These are phyloP conservation scores for Aristolochia californica DNA, from an alignment of 164 flowering plant genomes.

Conservation along the genomic window DNA sequence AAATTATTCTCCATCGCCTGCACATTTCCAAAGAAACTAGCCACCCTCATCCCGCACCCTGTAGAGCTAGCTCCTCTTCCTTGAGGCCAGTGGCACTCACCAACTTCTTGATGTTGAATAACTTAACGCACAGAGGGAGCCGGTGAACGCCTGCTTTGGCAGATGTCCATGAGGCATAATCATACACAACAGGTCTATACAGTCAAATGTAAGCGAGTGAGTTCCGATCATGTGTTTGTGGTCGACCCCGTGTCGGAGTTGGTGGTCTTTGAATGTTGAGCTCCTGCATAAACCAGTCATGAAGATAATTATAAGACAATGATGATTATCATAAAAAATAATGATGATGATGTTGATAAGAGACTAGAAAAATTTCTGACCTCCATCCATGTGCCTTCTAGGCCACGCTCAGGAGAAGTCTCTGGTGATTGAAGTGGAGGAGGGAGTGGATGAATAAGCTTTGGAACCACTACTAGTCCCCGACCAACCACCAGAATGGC, in stretches of 20 bases:
- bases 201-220: slow-evolving; percentile 86
- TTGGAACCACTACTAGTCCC: slow-evolving; percentile 89
- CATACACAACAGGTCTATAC: background rate
- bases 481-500: slow-evolving; percentile 92
- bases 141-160: background rate
- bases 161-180: background rate
- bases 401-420: slow-evolving; percentile 69
- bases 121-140: too few species aligned
- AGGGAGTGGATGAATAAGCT: slow-evolving; percentile 94
- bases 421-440: slow-evolving; percentile 97
- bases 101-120: too few species aligned
- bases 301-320: background rate
- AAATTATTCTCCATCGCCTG: too few species aligned
- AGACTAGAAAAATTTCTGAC: slow-evolving; percentile 15
- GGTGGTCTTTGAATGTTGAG: slow-evolving; percentile 97
- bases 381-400: slow-evolving; percentile 96
- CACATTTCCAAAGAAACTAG: too few species aligned
- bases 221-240: slow-evolving; percentile 72
- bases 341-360: too few species aligned
- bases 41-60: too few species aligned
- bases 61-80: too few species aligned
- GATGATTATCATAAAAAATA: too few species aligned
- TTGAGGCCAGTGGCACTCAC: too few species aligned
- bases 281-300: slow-evolving; percentile 38
- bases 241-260: slow-evolving; percentile 90